Percentiles rank a stretch among this genome's conserved stretches.
phyloP scores from a whole-genome alignment of 2,329 filamentous ascomycete species.

The Passalora sequoiae region DNA sequence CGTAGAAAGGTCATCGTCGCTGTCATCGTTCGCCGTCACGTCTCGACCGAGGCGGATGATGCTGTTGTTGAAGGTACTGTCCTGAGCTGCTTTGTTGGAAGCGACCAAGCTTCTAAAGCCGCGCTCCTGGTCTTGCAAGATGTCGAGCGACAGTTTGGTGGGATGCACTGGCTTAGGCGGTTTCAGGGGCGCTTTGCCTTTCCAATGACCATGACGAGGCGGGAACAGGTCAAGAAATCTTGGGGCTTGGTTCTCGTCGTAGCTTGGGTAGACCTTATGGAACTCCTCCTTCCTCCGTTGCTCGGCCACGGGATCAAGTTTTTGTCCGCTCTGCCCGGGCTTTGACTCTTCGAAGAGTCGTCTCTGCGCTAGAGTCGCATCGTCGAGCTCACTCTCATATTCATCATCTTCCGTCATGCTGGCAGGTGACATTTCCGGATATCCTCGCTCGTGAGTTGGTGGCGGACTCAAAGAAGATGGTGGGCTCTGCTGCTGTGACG shows the following conservation, averaged over 20 bases:
- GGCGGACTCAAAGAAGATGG: constrained; percentile 27
- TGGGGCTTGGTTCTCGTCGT: constrained; percentile 67
- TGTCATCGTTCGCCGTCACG: constrained; percentile 46
- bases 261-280: constrained; percentile 74
- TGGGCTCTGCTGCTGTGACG: constrained; percentile 14
- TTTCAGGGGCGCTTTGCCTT: constrained; percentile 72
- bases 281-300: constrained; percentile 71
- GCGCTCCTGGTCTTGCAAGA: constrained; percentile 81
- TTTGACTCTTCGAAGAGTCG: constrained; percentile 30
- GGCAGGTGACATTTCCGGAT: constrained; percentile 22
- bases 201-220: constrained; percentile 70
- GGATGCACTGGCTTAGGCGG: constrained; percentile 76
- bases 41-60: constrained; percentile 52
- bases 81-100: constrained; percentile 38
- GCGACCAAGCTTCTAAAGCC: constrained; percentile 68
- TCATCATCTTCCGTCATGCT: constrained; percentile 21
- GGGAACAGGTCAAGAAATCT: constrained; percentile 80
- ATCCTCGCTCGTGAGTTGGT: constrained; percentile 20
- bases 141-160: constrained; percentile 81
- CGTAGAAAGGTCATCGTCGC: constrained; percentile 45
- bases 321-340: constrained; percentile 22
- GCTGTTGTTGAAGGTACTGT: constrained; percentile 38
- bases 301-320: constrained; percentile 18
- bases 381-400: constrained; percentile 28
- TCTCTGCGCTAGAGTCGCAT: constrained; percentile 25